phyloP scores from a whole-genome alignment of 768 basidiomycete species.

The Podaxis carcinomalis region DNA sequence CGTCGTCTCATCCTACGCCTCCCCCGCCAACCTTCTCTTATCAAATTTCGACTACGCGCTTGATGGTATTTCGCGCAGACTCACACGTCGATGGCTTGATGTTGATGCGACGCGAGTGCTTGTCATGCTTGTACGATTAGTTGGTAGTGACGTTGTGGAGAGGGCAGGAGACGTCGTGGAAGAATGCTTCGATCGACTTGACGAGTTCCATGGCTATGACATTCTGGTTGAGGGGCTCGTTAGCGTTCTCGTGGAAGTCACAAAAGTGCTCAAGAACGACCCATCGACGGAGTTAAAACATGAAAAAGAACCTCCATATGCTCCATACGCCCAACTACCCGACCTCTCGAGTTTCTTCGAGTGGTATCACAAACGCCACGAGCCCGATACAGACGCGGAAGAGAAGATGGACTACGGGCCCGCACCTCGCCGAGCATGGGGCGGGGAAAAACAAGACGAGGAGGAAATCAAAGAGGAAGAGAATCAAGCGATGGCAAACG shows the following conservation, averaged over 20 bases:
- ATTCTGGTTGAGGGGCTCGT: constrained; percentile 82
- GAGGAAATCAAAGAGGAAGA: constrained; percentile 16
- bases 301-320: constrained; percentile 13
- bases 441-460: constrained; percentile 25
- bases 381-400: constrained; percentile 26
- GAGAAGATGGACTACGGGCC: constrained; percentile 53
- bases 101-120: constrained; percentile 88
- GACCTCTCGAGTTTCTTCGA: constrained; percentile 48
- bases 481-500: constrained; percentile 20
- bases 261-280: constrained; percentile 61
- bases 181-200: constrained; percentile 94
- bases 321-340: constrained; percentile 24
- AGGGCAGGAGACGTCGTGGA: constrained; percentile 93
- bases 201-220: constrained; percentile 93
- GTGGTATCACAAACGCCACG: constrained; percentile 58
- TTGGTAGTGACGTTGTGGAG: constrained; percentile 83
- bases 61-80: constrained; percentile 80
- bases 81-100: constrained; percentile 79
- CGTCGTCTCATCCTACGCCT: constrained; percentile 80
- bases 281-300: constrained; percentile 32
- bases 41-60: constrained; percentile 97
- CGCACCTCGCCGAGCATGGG: constrained; percentile 59
- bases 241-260: constrained; percentile 81
- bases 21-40: constrained; percentile 80
- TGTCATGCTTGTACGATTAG: constrained; percentile 77